These are phyloP conservation scores for Globisporangium mamillatum DNA, from an alignment of 352 stramenopile species.

Conservation along the genomic window DNA sequence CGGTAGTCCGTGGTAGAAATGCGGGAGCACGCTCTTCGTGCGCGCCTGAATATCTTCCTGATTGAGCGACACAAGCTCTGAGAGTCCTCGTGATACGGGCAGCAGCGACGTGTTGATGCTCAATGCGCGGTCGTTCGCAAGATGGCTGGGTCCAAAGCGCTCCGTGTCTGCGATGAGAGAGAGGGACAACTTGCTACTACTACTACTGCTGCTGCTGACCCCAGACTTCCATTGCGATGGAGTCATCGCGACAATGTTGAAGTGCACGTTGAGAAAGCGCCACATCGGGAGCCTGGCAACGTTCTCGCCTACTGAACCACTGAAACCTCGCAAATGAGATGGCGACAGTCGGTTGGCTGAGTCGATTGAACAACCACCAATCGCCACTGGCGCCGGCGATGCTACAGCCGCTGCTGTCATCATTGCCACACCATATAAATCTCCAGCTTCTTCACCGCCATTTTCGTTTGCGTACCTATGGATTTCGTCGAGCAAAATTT, in stretches of 20 bases:
- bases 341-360: neutral
- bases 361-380: neutral
- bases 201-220: neutral
- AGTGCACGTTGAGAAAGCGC: constrained; percentile 36
- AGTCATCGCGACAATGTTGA: constrained; percentile 47
- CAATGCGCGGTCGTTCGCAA: constrained; percentile 46
- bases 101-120: constrained; percentile 33
- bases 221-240: constrained; percentile 36
- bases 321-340: constrained; percentile 34
- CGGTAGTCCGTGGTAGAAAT: constrained; percentile 76
- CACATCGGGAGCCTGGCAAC: constrained; percentile 42
- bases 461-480: neutral
- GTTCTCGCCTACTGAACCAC: constrained; percentile 25
- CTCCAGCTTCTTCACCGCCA: neutral
- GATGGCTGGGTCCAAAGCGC: constrained; percentile 50
- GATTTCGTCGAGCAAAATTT: constrained; percentile 20
- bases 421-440: neutral
- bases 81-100: constrained; percentile 33
- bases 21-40: constrained; percentile 42
- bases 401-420: neutral
- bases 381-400: constrained; percentile 9
- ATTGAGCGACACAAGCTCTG: constrained; percentile 38
- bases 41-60: constrained; percentile 27
- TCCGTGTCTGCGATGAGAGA: constrained; percentile 35
- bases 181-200: neutral